A percentile compares a stretch with the other conserved stretches of the same genome.
Conservation (phyloP, 164 flowering plant genomes). For the Santalum album region DNA sequence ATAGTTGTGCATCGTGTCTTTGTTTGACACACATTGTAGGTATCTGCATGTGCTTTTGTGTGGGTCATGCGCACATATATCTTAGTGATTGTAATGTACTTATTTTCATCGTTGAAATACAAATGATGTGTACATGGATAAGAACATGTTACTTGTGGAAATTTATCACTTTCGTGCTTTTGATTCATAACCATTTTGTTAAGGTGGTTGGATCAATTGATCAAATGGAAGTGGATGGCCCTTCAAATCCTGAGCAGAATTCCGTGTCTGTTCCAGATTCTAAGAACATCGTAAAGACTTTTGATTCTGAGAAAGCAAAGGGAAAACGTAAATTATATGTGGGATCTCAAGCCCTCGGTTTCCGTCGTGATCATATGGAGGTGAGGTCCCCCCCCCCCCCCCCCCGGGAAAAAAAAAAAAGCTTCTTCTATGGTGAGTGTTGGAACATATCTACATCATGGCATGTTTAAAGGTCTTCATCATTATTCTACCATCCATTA, state of each 20-base stretch:
- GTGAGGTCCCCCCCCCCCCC: no score
- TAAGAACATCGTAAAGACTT: slow-evolving; percentile 33
- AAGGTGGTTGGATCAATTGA: slow-evolving; percentile 85
- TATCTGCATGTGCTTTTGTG: no score
- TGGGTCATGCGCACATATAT: no score
- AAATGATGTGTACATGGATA: no score
- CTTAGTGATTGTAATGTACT: no score
- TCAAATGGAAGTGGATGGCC: slow-evolving; percentile 54
- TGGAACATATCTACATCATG: background rate
- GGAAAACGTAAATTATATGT: slow-evolving; percentile 77
- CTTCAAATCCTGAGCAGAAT: slow-evolving; percentile 48
- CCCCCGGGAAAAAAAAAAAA: no score
- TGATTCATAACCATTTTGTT: background rate
- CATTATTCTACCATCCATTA: slow-evolving; percentile 12
- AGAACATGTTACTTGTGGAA: no score
- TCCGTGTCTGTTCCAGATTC: slow-evolving; percentile 47
- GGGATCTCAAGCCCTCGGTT: slow-evolving; percentile 82
- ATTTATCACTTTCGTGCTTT: background rate
- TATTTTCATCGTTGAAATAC: no score
- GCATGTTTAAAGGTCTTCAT: background rate
- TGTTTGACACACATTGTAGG: no score
- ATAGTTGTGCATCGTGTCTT: no score
- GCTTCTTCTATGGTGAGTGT: background rate
- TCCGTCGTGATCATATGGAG: slow-evolving; percentile 97
- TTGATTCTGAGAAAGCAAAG: slow-evolving; percentile 60